These are phyloP conservation scores for Sechiopsis laciniata DNA, from an alignment of 306 rosid genomes.

Conservation along the genomic window DNA sequence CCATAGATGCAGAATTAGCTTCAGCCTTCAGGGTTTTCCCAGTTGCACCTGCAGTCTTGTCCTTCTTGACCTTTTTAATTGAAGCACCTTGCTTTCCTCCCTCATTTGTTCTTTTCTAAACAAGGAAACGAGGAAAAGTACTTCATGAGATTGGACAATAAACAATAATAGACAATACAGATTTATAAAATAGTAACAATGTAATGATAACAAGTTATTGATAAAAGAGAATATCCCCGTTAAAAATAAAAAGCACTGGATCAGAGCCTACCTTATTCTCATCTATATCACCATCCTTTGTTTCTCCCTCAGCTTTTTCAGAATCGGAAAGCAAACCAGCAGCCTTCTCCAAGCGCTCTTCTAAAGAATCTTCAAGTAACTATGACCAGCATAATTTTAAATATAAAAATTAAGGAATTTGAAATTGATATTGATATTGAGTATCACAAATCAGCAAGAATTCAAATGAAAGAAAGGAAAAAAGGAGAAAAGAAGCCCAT, in stretches of 20 bases:
- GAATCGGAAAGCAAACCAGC: constrained; percentile 71
- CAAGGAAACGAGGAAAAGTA: constrained; percentile 14
- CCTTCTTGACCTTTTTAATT: constrained; percentile 79
- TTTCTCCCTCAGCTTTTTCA: constrained; percentile 82
- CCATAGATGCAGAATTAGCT: constrained; percentile 42
- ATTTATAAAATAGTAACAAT: not conserved
- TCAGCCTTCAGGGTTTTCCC: constrained; percentile 69
- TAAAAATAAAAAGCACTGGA: constrained; percentile 12
- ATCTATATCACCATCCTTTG: constrained; percentile 72
- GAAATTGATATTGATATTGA: not conserved
- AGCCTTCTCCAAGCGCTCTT: constrained; percentile 78
- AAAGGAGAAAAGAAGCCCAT: not conserved
- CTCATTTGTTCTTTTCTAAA: constrained; percentile 76
- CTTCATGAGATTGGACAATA: not conserved
- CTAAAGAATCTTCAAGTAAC: constrained; percentile 91
- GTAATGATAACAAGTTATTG: not conserved
- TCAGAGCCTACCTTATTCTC: constrained; percentile 64
- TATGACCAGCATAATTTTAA: constrained; percentile 24
- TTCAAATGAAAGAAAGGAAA: constrained; percentile 6
- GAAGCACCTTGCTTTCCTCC: constrained; percentile 86
- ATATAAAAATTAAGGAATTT: not conserved
- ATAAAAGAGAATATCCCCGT: constrained; percentile 1
- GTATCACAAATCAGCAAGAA: not conserved
- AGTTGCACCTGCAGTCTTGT: constrained; percentile 63
- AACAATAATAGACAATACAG: not conserved